These are phyloP conservation scores for Vinca minor DNA, from an alignment of 257 asterid genomes.

Conservation along the genomic window DNA sequence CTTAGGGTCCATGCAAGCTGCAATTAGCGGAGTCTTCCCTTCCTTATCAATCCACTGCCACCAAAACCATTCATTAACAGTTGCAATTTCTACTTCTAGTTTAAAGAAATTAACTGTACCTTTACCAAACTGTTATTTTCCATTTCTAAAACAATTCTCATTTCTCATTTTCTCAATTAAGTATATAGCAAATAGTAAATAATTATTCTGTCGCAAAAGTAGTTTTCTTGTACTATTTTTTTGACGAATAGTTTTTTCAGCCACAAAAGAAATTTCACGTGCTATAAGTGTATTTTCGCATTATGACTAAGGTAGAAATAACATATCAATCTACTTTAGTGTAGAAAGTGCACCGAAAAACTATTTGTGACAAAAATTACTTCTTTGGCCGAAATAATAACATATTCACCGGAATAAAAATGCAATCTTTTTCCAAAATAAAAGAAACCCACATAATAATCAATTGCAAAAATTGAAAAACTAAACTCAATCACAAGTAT, in stretches of 20 bases:
- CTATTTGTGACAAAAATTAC: background rate
- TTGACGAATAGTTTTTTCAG: no score
- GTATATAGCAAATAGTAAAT: no score
- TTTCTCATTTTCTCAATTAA: background rate
- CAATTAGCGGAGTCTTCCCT: conserved; percentile 82
- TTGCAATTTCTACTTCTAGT: background rate
- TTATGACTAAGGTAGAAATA: no score
- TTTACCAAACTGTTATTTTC: background rate
- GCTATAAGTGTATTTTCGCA: no score
- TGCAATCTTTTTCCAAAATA: background rate
- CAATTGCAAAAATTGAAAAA: conserved; percentile 5
- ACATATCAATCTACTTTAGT: no score
- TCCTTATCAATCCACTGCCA: conserved; percentile 80
- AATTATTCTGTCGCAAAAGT: no score
- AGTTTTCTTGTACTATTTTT: no score
- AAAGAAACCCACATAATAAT: background rate
- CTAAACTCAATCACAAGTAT: background rate
- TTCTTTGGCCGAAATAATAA: background rate
- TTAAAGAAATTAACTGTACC: background rate
- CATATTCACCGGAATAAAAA: background rate
- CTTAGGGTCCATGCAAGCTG: conserved; percentile 67
- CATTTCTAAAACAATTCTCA: background rate
- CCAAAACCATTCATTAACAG: background rate
- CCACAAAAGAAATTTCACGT: no score
- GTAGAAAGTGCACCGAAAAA: no score